Evolutionary conservation across 108 stramenopile species (phyloP).

Genomic region (Skeletonema tropicum): DNA sequence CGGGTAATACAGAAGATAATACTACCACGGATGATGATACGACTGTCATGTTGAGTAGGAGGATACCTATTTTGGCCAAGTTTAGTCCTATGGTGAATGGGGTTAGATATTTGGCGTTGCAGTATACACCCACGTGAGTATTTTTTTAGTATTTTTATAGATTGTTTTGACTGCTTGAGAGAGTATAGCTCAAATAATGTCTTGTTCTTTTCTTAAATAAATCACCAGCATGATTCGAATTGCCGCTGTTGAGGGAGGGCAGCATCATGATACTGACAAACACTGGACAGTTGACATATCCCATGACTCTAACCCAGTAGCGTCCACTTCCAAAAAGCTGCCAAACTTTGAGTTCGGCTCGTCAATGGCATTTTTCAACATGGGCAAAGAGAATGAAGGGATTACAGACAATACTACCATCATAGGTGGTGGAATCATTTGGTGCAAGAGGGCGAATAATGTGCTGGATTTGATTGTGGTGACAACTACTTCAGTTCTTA

Average conservation of each 20-base stretch:
- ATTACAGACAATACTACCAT: slow-evolving; percentile 18
- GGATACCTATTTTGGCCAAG: slow-evolving; percentile 43
- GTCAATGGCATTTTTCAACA: slow-evolving; percentile 8
- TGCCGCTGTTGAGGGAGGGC: background rate
- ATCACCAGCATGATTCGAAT: slow-evolving; percentile 4
- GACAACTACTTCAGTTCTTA: slow-evolving; percentile 23
- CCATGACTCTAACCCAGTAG: slow-evolving; percentile 18
- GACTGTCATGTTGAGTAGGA: background rate
- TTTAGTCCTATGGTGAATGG: slow-evolving; percentile 39
- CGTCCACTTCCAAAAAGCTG: slow-evolving; percentile 7
- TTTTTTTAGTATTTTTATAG: background rate
- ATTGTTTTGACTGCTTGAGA: background rate
- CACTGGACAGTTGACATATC: slow-evolving; percentile 46
- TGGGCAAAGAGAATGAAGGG: slow-evolving; percentile 8
- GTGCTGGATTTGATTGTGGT: slow-evolving; percentile 30
- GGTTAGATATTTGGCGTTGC: slow-evolving; percentile 31
- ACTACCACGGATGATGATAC: slow-evolving; percentile 4
- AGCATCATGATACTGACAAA: slow-evolving; percentile 6
- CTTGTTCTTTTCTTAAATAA: background rate
- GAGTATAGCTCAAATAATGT: background rate
- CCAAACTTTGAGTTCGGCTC: slow-evolving; percentile 9
- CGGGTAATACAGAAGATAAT: slow-evolving; percentile 19
- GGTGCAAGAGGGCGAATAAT: slow-evolving; percentile 15
- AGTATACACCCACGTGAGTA: slow-evolving; percentile 35
- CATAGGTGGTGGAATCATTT: slow-evolving; percentile 39